A percentile compares a stretch with the other conserved stretches of the same genome.
These are phyloP conservation scores for Penicillium ochrochloron DNA, from an alignment of 495 filamentous ascomycete genomes.

Conservation along the genomic window DNA sequence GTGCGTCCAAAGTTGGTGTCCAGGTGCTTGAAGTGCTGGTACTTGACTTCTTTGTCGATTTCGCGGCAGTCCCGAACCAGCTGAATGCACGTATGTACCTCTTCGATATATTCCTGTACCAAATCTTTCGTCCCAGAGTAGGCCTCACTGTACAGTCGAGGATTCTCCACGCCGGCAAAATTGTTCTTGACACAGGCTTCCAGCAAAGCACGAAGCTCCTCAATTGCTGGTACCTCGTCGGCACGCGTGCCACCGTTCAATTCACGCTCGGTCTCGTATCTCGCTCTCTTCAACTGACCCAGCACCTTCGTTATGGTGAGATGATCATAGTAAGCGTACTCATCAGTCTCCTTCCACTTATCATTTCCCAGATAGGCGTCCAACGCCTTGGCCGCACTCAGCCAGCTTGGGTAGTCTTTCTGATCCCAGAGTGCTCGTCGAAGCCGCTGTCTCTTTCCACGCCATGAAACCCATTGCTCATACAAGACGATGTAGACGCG, in stretches of 20 bases:
- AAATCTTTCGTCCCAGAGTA: conserved; percentile 95
- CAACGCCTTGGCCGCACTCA: conserved; percentile 72
- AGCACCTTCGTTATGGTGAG: conserved; percentile 77
- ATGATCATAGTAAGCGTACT: conserved; percentile 94
- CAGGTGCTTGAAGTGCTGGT: conserved; percentile 82
- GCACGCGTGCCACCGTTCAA: conserved; percentile 26
- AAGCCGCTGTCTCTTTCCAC: conserved; percentile 70
- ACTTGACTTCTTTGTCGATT: conserved; percentile 74
- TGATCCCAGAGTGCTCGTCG: conserved; percentile 70
- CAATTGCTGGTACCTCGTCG: conserved; percentile 56
- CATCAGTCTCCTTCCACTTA: conserved; percentile 83
- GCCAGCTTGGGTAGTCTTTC: conserved; percentile 81
- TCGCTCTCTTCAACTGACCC: conserved; percentile 68
- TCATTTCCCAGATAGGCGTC: conserved; percentile 84
- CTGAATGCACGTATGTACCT: conserved; percentile 63
- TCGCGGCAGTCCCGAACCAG: conserved; percentile 69
- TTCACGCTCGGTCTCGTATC: conserved; percentile 61
- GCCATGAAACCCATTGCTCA: conserved; percentile 66
- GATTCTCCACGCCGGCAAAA: conserved; percentile 94
- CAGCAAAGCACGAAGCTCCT: conserved; percentile 74
- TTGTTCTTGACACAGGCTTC: conserved; percentile 97
- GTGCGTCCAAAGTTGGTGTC: conserved; percentile 91
- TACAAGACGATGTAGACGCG: conserved; percentile 87
- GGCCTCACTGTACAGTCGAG: conserved; percentile 89
- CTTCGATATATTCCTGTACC: conserved; percentile 87